Base-by-base conservation (phyloP, 306 rosid species). In the Carpinus fangiana region DNA sequence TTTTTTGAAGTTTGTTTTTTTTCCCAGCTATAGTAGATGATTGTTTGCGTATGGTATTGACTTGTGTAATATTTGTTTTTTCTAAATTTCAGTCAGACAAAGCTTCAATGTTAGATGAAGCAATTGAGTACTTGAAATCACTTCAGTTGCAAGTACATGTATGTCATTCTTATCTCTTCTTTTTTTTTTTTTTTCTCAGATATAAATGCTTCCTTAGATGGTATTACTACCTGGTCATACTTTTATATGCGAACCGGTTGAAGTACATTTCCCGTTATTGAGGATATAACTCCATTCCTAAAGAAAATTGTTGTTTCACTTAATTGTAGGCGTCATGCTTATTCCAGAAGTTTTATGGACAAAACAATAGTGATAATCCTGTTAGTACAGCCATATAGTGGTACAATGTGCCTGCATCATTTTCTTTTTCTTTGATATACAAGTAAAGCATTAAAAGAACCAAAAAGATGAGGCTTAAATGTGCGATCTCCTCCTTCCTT, bases 21-120 rank as follows among this genome's bases (percentile, higher is more conserved):
- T 12, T 41, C 45, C 2, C 8, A 73, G 45, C 36, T 66, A 36
- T 70, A 59, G 43, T 26, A 45, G 68, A 9, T 20, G 64, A n/a
- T 65, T 79, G 46, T 75, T 69, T 80, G 76, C 8, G 54, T 72
- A 64, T 36, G 56, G 8, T 46, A 48, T 45, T 26, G 3, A 26
- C 43, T 56, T 7, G 52, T 70, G 51, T 9, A 46, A 70, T 41
- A 76, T 47, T 73, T 48, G 55, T 14, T 69, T 65, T 17, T 66
- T 75, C 26, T 75, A 62, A 66, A 74, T 83, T 82, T 71, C 82
- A 94, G 98, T 87, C 91, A 4, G 97, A 90, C 82, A 94, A 94
- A 84, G 98, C 96, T 48, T 94, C 98, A 21, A 92, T 92, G 92
- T 83, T 94, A 82, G 97, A 94, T 78, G 98, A 92, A 90, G 97